These are phyloP conservation scores for Esteya vermicola DNA, from an alignment of 2,329 filamentous ascomycete genomes.

Conservation along the genomic window DNA sequence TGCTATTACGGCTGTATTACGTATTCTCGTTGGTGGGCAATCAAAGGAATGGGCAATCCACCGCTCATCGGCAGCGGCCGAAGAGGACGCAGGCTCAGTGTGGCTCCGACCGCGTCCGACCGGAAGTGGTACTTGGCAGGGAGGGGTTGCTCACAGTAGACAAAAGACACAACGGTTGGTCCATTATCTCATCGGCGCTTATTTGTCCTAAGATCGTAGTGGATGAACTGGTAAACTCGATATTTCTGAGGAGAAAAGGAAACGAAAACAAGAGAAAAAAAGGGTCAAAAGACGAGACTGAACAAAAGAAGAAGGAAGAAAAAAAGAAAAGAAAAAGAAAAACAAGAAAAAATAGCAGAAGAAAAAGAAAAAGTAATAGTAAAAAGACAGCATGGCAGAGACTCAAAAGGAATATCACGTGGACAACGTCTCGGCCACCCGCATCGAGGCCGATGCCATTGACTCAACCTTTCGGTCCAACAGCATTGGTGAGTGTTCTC, in stretches of 20 bases:
- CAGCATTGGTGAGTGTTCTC: conserved; percentile 38
- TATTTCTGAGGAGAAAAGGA: background rate
- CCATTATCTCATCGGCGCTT: background rate
- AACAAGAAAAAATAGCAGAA: background rate
- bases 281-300: too few relatives aligned
- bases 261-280: too few relatives aligned
- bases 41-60: too few relatives aligned
- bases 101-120: too few relatives aligned
- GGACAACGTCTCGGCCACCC: conserved; percentile 35
- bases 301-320: background rate
- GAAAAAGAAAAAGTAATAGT: background rate
- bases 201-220: background rate
- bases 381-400: conserved; percentile 6
- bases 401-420: conserved; percentile 39
- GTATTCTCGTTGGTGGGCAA: conserved; percentile 1
- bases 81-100: too few relatives aligned
- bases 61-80: background rate
- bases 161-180: too few relatives aligned
- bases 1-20: too few relatives aligned
- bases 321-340: background rate
- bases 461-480: conserved; percentile 47
- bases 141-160: too few relatives aligned
- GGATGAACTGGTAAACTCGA: background rate
- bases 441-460: conserved; percentile 37
- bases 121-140: too few relatives aligned